A percentile compares a stretch with the other conserved stretches of the same genome.
Evolutionary conservation across 1,139 yeast genomes (phyloP).

Genomic region (Taphrina populina): DNA sequence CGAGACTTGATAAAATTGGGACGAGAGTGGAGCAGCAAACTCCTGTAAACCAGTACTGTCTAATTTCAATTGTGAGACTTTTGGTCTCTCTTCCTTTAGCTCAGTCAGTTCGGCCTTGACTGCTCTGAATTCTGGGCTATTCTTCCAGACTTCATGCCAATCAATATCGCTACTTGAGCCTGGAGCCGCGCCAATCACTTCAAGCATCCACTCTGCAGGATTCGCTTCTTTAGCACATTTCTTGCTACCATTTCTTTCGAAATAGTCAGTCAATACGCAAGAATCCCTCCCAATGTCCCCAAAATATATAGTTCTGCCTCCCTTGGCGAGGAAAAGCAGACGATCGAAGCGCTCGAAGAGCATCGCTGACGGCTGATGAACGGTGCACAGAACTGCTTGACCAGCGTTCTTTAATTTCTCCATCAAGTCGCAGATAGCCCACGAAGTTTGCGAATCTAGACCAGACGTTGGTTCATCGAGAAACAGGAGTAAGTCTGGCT

Average conservation of each 20-base stretch:
- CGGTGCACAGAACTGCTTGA: slow-evolving; percentile 79
- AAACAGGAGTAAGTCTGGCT: slow-evolving; percentile 74
- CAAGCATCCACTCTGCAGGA: slow-evolving; percentile 84
- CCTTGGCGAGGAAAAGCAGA: slow-evolving; percentile 65
- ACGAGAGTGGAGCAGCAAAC: slow-evolving; percentile 48
- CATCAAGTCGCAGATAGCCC: slow-evolving; percentile 77
- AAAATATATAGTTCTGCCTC: slow-evolving; percentile 77
- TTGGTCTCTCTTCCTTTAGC: slow-evolving; percentile 8
- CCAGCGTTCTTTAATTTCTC: slow-evolving; percentile 73
- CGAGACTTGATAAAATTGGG: slow-evolving; percentile 53
- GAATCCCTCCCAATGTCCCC: slow-evolving; percentile 75
- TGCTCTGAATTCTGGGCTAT: slow-evolving; percentile 55
- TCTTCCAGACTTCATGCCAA: slow-evolving; percentile 65
- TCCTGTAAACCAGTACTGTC: slow-evolving; percentile 6
- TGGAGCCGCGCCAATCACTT: slow-evolving; percentile 78
- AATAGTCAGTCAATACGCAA: slow-evolving; percentile 60
- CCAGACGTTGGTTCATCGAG: slow-evolving; percentile 94
- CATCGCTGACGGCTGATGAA: slow-evolving; percentile 80
- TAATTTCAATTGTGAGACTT: background rate
- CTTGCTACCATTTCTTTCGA: slow-evolving; percentile 65
- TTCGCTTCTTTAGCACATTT: slow-evolving; percentile 68
- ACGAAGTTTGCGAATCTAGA: slow-evolving; percentile 86
- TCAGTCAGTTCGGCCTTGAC: slow-evolving; percentile 43
- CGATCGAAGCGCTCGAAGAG: slow-evolving; percentile 76
- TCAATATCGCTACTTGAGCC: slow-evolving; percentile 66